Evolutionary conservation across 2,329 filamentous ascomycete species (phyloP).

Genomic region (Cladophialophora exuberans): DNA sequence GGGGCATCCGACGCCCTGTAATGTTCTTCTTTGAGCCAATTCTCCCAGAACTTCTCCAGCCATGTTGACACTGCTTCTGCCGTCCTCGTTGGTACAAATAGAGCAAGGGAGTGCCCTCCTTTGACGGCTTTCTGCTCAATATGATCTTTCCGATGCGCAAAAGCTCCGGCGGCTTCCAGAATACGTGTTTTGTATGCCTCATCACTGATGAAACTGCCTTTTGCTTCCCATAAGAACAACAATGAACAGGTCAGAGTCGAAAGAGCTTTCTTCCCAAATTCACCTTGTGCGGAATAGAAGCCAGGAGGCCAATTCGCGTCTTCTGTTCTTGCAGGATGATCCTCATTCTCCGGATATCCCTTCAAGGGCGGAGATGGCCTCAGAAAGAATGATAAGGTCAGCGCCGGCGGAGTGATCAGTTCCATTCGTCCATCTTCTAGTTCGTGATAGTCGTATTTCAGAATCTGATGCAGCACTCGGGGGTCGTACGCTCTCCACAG

Average conservation of each 20-base stretch:
- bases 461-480: constrained; percentile 9
- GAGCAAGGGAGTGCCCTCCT: constrained; percentile 7
- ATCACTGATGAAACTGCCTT: not conserved
- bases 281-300: constrained; percentile 6
- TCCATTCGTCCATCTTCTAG: constrained; percentile 7
- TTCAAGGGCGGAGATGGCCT: constrained; percentile 1
- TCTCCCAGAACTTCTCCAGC: not conserved
- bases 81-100: not conserved
- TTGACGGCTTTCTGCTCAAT: constrained; percentile 7
- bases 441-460: constrained; percentile 12
- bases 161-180: not conserved
- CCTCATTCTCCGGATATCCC: constrained; percentile 9
- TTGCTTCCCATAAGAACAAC: constrained; percentile 9
- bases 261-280: not conserved
- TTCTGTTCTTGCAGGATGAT: constrained; percentile 3
- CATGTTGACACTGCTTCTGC: not conserved
- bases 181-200: constrained; percentile 4
- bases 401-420: constrained; percentile 8
- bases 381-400: not conserved
- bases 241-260: constrained; percentile 2
- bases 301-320: constrained; percentile 8
- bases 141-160: not conserved
- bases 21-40: constrained; percentile 1
- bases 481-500: constrained; percentile 4
- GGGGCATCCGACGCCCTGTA: not conserved